Conservation (phyloP, 2,329 filamentous ascomycete genomes). For the Colletotrichum scovillei region DNA sequence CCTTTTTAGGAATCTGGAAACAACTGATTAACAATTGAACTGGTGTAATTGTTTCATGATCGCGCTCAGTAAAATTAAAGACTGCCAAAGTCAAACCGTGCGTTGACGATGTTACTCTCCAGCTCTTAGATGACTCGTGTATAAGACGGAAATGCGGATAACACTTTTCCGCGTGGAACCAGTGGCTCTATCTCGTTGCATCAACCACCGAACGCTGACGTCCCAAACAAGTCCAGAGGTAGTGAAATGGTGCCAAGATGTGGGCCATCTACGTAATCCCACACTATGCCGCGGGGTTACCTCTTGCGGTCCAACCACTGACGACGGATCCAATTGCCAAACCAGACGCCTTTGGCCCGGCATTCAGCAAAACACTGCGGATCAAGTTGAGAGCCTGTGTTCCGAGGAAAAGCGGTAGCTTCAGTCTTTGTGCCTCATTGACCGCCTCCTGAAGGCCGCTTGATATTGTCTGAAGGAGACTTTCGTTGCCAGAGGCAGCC, state of each 20-base stretch:
- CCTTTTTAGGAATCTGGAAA: no score
- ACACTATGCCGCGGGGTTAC: background rate
- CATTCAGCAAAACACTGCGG: slow-evolving; percentile 23
- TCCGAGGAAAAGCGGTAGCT: background rate
- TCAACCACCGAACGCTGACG: slow-evolving; percentile 1
- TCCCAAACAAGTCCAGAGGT: background rate
- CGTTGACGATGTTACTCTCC: background rate
- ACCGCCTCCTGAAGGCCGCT: background rate
- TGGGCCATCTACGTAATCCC: background rate
- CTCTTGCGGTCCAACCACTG: slow-evolving; percentile 2
- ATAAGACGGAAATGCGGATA: background rate
- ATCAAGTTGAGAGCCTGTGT: background rate
- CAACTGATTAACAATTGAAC: background rate
- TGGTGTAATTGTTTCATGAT: background rate
- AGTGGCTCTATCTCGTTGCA: background rate
- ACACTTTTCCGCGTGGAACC: background rate
- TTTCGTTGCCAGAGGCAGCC: background rate
- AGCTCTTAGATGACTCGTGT: background rate
- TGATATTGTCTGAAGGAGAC: background rate
- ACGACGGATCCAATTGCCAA: slow-evolving; percentile 1
- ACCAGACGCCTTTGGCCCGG: background rate
- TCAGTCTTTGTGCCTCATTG: background rate
- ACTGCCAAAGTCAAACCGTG: no score
- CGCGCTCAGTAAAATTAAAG: background rate
- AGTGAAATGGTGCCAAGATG: background rate